Base-by-base conservation (phyloP, 306 rosid species). In the Vicia villosa region DNA sequence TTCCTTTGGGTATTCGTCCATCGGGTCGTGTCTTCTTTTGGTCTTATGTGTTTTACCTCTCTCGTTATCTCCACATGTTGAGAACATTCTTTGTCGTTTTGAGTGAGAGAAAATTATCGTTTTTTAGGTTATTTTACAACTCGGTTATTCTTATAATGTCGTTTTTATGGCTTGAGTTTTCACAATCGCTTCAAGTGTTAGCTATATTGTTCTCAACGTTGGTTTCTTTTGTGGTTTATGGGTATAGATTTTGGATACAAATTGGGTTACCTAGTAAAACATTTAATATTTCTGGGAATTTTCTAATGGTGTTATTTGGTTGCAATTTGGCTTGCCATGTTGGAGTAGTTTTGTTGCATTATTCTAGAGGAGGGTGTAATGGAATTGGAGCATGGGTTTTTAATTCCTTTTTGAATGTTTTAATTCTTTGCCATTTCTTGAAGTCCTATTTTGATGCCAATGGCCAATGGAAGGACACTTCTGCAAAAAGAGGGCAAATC, bases 21-120 rank as follows among this genome's bases (percentile, higher is more conserved):
- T 82, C 88, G 0, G 96, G 96, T 2, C 90, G 87, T 3, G 96
- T 90, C 41, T 90, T 90, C 81, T 90, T 90, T 74, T 90, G 95
- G 97, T 90, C 97, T 11, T 84, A 90, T 73, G 63, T 37, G 14
- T 90, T 86, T 78, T 86, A 90, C 79, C 88, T 86, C 49, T 86
- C 96, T 8, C 95, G 95, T 2, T 87, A 83, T 50, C 85, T 88
- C 60, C 91, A 82, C 54, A 75, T 90, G 3, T 14, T 78, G 2
- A 85, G 96, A 1, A 88, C 95, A 0, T 80, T 90, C 79, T 60
- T 82, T 46, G 40, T 74, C 19, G 51, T 90, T 47, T 80, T 90
- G 22, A 84, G 85, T 4, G 74, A 82, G 14, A 80, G 96, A 0
- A 66, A 66, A 37, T 83, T 88, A 19, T 63, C 88, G 6, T 75